Evolutionary conservation across 176 grass and related monocot genomes (phyloP).

Genomic region (Aegilops speltoides): DNA sequence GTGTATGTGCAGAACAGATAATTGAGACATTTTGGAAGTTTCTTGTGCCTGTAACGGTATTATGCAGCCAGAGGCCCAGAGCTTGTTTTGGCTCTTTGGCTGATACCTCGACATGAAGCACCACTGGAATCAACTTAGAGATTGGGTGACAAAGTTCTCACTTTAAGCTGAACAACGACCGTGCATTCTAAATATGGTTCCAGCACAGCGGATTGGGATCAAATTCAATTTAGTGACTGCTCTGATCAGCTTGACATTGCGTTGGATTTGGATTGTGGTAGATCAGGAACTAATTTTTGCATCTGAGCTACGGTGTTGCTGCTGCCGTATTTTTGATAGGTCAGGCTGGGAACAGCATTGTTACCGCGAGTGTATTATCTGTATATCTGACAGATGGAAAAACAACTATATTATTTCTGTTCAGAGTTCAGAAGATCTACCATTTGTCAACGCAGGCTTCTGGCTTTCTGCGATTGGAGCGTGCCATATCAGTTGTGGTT

Average conservation of each 20-base stretch:
- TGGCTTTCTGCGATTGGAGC: neutral
- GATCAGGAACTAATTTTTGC: conserved; percentile 2
- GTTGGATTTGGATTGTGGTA: conserved; percentile 9
- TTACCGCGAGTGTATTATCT: neutral
- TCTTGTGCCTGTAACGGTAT: conserved; percentile 20
- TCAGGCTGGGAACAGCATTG: neutral
- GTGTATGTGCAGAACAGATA: conserved; percentile 91
- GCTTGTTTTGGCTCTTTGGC: conserved; percentile 18
- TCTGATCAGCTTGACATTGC: neutral
- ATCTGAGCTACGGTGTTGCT: neutral
- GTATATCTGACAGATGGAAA: conserved; percentile 4
- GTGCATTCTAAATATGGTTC: neutral
- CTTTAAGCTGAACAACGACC: neutral
- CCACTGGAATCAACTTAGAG: neutral
- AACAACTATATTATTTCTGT: conserved; percentile 7
- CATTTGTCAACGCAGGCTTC: neutral
- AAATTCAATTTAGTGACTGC: neutral
- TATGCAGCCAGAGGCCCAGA: conserved; percentile 6
- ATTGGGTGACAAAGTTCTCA: conserved; percentile 2
- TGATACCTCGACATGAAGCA: conserved; percentile 3
- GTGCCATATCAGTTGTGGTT: neutral
- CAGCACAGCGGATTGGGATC: neutral
- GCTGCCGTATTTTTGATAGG: neutral
- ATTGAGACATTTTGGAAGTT: conserved; percentile 34
- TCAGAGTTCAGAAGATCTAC: neutral